Evolutionary conservation across 2,329 filamentous ascomycete species (phyloP).

Genomic region (Phialophora tarda): DNA sequence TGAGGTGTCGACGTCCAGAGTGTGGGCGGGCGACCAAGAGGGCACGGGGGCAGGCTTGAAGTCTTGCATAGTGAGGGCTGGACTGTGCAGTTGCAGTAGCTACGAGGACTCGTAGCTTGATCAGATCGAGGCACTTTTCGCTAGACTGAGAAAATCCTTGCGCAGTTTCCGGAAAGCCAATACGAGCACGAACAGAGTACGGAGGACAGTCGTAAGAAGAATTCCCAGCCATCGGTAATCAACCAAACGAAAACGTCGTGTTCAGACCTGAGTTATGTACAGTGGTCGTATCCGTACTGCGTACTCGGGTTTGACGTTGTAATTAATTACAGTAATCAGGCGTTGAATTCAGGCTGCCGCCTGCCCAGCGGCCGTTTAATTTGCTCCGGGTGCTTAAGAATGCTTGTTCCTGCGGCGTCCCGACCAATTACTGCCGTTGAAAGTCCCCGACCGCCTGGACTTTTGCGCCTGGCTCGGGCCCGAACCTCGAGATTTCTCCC

Average conservation of each 20-base stretch:
- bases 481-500: neutral
- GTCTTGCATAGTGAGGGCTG: neutral
- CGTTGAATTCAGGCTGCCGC: neutral
- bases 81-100: no score
- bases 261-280: neutral
- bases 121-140: no score
- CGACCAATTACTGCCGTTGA: neutral
- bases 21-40: neutral
- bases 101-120: no score
- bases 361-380: neutral
- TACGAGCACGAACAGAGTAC: no score
- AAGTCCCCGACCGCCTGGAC: neutral
- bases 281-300: neutral
- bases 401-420: neutral
- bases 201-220: no score
- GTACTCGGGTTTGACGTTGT: neutral
- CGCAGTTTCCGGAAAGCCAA: no score
- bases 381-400: neutral
- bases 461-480: neutral
- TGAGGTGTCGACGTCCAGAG: constrained; percentile 2
- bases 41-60: neutral
- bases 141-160: no score
- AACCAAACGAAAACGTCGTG: no score
- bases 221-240: no score
- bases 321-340: neutral